Percentiles rank a stretch among this genome's conserved stretches.
Evolutionary conservation across 768 basidiomycete genomes (phyloP).

Genomic region (Phlebiopsis flavidoalba): DNA sequence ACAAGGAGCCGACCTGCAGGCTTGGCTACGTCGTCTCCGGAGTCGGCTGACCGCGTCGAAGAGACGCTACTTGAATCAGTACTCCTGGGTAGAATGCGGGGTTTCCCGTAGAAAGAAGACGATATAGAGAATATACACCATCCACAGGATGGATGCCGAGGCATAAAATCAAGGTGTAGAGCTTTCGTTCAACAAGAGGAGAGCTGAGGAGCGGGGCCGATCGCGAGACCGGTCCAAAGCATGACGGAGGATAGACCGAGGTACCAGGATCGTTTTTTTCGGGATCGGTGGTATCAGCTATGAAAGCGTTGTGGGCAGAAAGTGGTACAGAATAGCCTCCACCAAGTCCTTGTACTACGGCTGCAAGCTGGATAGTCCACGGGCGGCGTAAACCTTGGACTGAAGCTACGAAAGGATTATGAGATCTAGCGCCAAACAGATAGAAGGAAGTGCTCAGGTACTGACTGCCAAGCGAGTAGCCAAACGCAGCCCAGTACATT

Average conservation of each 20-base stretch:
- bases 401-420: neutral
- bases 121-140: neutral
- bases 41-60: neutral
- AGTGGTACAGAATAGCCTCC: neutral
- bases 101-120: neutral
- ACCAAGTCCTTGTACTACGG: slow-evolving; percentile 1
- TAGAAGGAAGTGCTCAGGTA: neutral
- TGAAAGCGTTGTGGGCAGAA: slow-evolving; percentile 1
- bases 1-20: neutral
- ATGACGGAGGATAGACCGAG: neutral
- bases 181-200: neutral
- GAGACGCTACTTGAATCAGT: neutral
- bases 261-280: neutral
- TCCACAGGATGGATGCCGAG: neutral
- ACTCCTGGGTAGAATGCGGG: neutral
- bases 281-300: neutral
- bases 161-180: neutral
- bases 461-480: neutral
- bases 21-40: neutral
- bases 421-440: neutral
- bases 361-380: neutral
- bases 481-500: neutral
- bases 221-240: neutral
- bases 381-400: neutral
- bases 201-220: neutral